Evolutionary conservation across 345 rosid genomes (phyloP), one percentile per base, ranked within the genome.

Genomic region (Syzygium grande): DNA sequence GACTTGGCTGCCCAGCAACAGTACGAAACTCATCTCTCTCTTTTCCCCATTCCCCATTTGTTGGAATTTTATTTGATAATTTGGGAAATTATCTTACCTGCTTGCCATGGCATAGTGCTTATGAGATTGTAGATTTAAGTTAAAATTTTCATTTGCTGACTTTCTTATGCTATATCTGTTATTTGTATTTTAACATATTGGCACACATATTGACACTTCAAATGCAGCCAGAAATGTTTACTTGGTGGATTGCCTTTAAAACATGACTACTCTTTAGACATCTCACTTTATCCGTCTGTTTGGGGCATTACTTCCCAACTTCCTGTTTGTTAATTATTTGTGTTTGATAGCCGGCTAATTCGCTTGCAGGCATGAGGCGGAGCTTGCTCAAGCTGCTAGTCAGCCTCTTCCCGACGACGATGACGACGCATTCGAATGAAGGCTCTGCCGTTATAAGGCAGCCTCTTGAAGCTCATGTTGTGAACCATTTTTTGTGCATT

Each of bases 381-480:
- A 96, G 88, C 96, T 96, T 21, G 94, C 91, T 25, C 87, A 88
- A 7, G 99, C 99, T 51, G 98, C 96, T 41, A 92, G 88, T 84
- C 98, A 96, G 91, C 99, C 99, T 78, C 97, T 95, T 61, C 98
- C 98, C 2, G 99, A 96, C 41, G 99, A 96, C 22, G 96, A 94
- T 25, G 96, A 94, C 61, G 99, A 96, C 27, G 65, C 94, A 13
- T 94, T 96, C 17, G 99, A 96, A 84, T 96, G 91, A 88, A 90
- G 68, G 54, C 85, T 49, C 59, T 46, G 19, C 49, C 58, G 15
- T 22, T 9, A 30, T 30, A 17, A 68, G 43, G 78, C 78, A 16
- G 78, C 43, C 78, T 65, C 43, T 65, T 65, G 78, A 30, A 65
- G 78, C 43, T 65, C 43, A 29, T 65, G 78, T 15, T 65, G 23